Evolutionary conservation across 2,329 filamentous ascomycete species (phyloP), one percentile per base, ranked within the genome.

Genomic region (Biscogniauxia sp.): DNA sequence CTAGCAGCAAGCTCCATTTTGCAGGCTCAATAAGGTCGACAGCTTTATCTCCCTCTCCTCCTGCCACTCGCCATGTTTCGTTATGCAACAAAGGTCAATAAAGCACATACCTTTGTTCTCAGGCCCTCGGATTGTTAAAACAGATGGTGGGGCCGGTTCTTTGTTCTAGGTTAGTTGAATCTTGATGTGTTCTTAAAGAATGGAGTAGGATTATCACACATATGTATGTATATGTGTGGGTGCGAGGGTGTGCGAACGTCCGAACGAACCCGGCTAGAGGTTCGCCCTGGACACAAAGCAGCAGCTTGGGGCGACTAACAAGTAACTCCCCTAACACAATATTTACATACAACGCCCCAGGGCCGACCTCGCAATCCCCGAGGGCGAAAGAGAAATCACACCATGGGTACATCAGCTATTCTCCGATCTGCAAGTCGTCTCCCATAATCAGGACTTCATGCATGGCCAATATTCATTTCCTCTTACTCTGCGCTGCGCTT

Each of bases 21-120:
- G 37, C 37, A n/a, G 17, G 1, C 37, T 15, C 37, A 45, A 45
- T 45, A 45, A n/a, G 37, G 37, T 6, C 37, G 17, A 55, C 20
- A 32, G 55, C 45, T 60, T 51, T 62, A 59, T 60, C 59, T 65
- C 64, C 63, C 59, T 63, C 54, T 63, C 58, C 59, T 56, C 32
- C 50, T 49, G 51, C 59, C 53, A 61, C 57, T 61, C 57, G 64
- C 62, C 62, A 66, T 59, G 55, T 61, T 59, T 55, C 45, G 32
- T 45, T 54, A 54, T 55, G 56, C 53, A 61, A 61, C 54, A 61
- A 59, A 53, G 55, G 56, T 45, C 59, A 60, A 62, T 63, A 54
- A 59, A 58, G 54, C 54, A 60, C 59, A 50, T 56, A 62, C 56
- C 64, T 66, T 66, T 66, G 64, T 65, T 52, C 57, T 57, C 45